Percentiles rank a stretch among this genome's conserved stretches.
phyloP scores from a whole-genome alignment of 2,329 filamentous ascomycete species.

The Penicillium brevicompactum region DNA sequence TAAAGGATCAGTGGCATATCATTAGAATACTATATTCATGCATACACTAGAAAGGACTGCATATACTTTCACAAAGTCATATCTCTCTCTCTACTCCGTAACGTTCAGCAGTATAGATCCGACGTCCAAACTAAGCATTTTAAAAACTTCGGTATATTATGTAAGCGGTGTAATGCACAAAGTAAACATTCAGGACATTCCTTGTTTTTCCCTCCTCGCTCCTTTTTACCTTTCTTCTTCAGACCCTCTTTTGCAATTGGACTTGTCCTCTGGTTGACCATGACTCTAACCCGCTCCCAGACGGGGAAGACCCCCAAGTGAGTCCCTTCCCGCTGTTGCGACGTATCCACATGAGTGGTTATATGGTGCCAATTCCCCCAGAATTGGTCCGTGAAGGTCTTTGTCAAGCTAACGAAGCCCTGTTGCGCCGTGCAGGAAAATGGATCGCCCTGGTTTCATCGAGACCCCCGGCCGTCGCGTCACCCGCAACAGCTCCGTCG shows the following conservation, averaged over 20 bases:
- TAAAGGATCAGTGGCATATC: too few species aligned
- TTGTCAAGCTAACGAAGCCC: conserved; percentile 11
- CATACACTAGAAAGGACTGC: too few species aligned
- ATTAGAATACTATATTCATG: too few species aligned
- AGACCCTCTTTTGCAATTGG: conserved; percentile 16
- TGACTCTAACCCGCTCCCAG: conserved; percentile 54
- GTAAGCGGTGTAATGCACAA: conserved; percentile 1
- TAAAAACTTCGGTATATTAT: neutral
- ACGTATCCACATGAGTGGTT: conserved; percentile 16
- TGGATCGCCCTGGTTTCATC: conserved; percentile 54
- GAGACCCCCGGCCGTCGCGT: conserved; percentile 53
- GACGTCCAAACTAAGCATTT: neutral
- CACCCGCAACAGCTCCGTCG: conserved; percentile 46
- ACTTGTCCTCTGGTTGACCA: conserved; percentile 26
- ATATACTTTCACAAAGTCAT: neutral
- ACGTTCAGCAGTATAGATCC: too few species aligned
- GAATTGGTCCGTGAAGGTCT: neutral
- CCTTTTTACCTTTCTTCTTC: conserved; percentile 5
- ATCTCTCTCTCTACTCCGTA: neutral
- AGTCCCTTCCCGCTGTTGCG: conserved; percentile 28
- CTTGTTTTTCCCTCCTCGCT: conserved; percentile 11
- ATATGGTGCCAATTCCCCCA: conserved; percentile 12
- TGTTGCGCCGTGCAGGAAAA: conserved; percentile 46
- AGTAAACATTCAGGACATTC: conserved; percentile 23
- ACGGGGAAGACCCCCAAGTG: conserved; percentile 56